Base-by-base conservation (phyloP, 148 eudicot genomes). In the Arbutus unedo region DNA sequence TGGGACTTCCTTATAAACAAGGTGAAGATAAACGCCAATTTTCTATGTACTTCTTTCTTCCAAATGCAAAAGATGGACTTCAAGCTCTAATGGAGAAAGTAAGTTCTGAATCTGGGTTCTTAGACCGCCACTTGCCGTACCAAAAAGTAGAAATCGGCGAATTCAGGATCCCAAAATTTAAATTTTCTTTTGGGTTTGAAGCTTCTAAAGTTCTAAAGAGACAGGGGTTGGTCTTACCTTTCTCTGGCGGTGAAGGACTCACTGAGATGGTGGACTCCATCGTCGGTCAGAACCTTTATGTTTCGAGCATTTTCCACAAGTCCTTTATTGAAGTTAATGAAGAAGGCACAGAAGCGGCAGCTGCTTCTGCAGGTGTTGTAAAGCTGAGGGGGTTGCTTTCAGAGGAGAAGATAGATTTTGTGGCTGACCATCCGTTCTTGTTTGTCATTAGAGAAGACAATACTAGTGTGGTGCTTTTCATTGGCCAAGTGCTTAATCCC, bases 271-370 rank as follows among this genome's bases (percentile, higher is more conserved):
- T 91, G 50, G 94, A 89, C 72, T 90, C 95, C 2, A 82, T 89
- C 10, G 53, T 45, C 10, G 94, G 91, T 57, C 44, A 82, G 66
- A 87, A 89, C 62, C 90, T 93, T 0, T 83, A 74, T 57, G 98
- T 96, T 50, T 96, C 99, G 0, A 89, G 84, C 82, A 88, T 96
- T 72, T 88, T 88, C 54, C 99, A 96, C 38, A 96, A 93, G 84
- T 90, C 98, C 4, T 94, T 91, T 74, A 89, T 96, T 31, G 98
- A 96, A 84, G 94, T 94, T 8, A 94, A 96, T 43, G 99, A 96
- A 83, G 98, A 93, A 89, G 99, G 99, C 19, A 96, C 97, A 3
- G 95, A 94, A 86, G 99, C 98, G 21, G 98, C 98, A n/a, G 95
- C 95, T 51, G 95, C 92, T 51, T 62, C 98, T 19, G 94, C 92